Evolutionary conservation across 148 eudicot species (phyloP).

Genomic region (Limonium bicolor): DNA sequence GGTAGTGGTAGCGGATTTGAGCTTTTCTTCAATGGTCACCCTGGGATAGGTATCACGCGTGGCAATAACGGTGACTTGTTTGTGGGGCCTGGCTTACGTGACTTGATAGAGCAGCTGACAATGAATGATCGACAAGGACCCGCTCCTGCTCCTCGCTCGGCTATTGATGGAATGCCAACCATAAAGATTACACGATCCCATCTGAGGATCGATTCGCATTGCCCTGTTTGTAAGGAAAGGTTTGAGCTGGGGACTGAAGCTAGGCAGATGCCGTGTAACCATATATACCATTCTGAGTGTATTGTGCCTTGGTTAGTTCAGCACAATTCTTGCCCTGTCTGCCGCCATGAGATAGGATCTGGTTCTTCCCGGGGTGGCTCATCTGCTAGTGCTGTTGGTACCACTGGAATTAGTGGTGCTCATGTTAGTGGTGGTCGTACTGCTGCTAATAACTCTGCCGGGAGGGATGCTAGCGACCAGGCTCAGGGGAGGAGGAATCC

Average conservation of each 20-base stretch:
- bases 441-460: constrained; percentile 1
- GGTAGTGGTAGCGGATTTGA: constrained; percentile 37
- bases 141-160: constrained; percentile 72
- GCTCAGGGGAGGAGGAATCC: constrained; percentile 53
- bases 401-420: constrained; percentile 12
- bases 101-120: constrained; percentile 62
- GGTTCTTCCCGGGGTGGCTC: constrained; percentile 16
- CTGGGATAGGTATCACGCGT: constrained; percentile 40
- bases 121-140: constrained; percentile 69
- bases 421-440: constrained; percentile 7
- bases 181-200: constrained; percentile 53
- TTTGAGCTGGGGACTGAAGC: constrained; percentile 75
- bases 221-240: constrained; percentile 85
- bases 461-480: constrained; percentile 24
- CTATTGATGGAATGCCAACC: constrained; percentile 87
- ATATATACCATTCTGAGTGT: constrained; percentile 77
- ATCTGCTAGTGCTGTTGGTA: constrained; percentile 15
- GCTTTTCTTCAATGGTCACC: constrained; percentile 39
- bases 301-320: constrained; percentile 88
- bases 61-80: constrained; percentile 47
- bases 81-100: constrained; percentile 62
- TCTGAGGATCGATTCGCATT: constrained; percentile 66
- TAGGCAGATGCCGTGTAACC: constrained; percentile 87
- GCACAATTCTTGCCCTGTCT: constrained; percentile 96
- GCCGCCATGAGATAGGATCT: constrained; percentile 64